Percentiles rank a stretch among this genome's conserved stretches.
Conservation (phyloP, 345 rosid genomes). For the Clausena lansium region DNA sequence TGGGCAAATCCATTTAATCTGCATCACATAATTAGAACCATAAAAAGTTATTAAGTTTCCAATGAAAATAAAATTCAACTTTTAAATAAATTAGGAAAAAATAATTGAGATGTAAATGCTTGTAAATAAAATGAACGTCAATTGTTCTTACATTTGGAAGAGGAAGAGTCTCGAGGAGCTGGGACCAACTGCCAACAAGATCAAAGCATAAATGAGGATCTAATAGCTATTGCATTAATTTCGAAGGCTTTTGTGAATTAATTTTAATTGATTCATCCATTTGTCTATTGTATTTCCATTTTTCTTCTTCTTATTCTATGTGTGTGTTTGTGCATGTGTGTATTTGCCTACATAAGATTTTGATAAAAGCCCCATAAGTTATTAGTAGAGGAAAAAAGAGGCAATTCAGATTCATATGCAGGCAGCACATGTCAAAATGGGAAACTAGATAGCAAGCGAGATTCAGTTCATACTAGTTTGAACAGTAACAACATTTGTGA, state of each 20-base stretch:
- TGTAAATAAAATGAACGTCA: not conserved
- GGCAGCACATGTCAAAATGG: not conserved
- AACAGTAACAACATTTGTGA: not conserved
- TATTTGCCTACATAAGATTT: not conserved
- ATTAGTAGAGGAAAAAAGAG: not conserved
- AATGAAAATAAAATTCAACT: conserved; percentile 1
- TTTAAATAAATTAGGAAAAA: not conserved
- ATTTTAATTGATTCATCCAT: not conserved
- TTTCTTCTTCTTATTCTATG: too few relatives aligned
- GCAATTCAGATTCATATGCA: not conserved
- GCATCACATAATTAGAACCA: conserved; percentile 22
- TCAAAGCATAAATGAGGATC: conserved; percentile 23
- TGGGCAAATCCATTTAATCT: conserved; percentile 99
- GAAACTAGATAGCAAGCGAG: not conserved
- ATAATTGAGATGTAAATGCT: not conserved
- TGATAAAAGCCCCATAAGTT: not conserved
- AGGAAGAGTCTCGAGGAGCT: conserved; percentile 89
- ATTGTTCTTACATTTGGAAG: conserved; percentile 78
- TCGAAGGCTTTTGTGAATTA: not conserved
- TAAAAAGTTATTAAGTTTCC: conserved; percentile 4
- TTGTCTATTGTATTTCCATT: not conserved
- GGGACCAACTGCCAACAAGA: conserved; percentile 91
- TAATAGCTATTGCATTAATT: not conserved
- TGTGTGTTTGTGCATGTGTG: not conserved
- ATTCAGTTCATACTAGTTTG: not conserved